Conservation (phyloP, 2,329 filamentous ascomycete genomes). For the Curvularia verruculosa region DNA sequence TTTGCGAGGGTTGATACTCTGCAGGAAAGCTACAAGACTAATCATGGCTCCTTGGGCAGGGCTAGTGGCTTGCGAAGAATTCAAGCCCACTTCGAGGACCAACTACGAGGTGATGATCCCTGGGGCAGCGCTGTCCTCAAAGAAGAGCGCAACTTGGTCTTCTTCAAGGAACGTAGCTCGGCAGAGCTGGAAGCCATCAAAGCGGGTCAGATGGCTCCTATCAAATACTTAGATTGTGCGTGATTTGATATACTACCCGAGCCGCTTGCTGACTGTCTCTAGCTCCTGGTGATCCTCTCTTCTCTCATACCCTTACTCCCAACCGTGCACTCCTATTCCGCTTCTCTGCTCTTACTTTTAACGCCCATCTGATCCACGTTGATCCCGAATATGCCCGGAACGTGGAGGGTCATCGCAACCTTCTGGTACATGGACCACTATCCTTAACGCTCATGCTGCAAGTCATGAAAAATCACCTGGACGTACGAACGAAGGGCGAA, state of each 20-base stretch:
- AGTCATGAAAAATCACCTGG: slow-evolving; percentile 56
- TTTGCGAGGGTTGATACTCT: slow-evolving; percentile 45
- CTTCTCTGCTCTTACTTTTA: slow-evolving; percentile 85
- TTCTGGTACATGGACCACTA: slow-evolving; percentile 88
- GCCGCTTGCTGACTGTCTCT: slow-evolving; percentile 23
- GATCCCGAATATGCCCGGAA: slow-evolving; percentile 72
- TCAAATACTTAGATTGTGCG: slow-evolving; percentile 50
- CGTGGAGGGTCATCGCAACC: slow-evolving; percentile 74
- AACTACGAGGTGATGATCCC: slow-evolving; percentile 13
- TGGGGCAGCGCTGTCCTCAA: slow-evolving; percentile 53
- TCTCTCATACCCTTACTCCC: slow-evolving; percentile 67
- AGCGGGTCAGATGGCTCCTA: slow-evolving; percentile 32
- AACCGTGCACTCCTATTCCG: slow-evolving; percentile 78
- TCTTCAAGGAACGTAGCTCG: slow-evolving; percentile 60
- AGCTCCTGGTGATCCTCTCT: slow-evolving; percentile 60
- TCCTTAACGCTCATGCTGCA: slow-evolving; percentile 77
- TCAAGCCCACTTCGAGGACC: slow-evolving; percentile 4
- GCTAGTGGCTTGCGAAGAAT: not conserved
- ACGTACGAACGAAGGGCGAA: not conserved
- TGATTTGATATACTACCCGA: not conserved
- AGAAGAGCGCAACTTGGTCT: slow-evolving; percentile 68
- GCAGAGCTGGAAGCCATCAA: slow-evolving; percentile 45
- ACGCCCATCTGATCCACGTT: slow-evolving; percentile 89
- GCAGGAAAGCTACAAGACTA: slow-evolving; percentile 17
- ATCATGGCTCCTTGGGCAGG: not conserved